These are phyloP conservation scores for Geotrichum restrictum DNA, from an alignment of 1,139 yeast genomes.

Conservation along the genomic window DNA sequence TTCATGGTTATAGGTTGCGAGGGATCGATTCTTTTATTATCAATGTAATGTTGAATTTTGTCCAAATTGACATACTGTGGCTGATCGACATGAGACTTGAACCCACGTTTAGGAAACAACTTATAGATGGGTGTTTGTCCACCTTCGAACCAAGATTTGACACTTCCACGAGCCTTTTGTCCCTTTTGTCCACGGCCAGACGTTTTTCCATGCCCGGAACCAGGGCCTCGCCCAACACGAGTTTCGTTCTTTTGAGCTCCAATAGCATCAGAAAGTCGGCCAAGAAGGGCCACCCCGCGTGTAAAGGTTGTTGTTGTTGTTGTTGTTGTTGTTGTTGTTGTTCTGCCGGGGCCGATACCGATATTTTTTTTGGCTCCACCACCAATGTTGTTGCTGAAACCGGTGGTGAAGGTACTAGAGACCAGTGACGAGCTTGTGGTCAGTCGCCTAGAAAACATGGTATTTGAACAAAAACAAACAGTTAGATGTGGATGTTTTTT, in stretches of 20 bases:
- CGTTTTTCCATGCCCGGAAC: conserved; percentile 83
- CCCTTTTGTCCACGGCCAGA: conserved; percentile 98
- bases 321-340: too few species aligned
- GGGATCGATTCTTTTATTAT: conserved; percentile 45
- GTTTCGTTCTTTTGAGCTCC: conserved; percentile 46
- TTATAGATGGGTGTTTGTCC: conserved; percentile 95
- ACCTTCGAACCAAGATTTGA: conserved; percentile 95
- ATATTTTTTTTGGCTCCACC: not conserved
- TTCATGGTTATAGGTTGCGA: conserved; percentile 68
- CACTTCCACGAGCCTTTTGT: conserved; percentile 91
- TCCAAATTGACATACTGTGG: conserved; percentile 49
- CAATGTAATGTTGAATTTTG: conserved; percentile 51
- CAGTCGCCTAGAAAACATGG: conserved; percentile 14
- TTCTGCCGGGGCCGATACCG: too few species aligned
- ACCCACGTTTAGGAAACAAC: conserved; percentile 87
- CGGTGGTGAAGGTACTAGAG: not conserved
- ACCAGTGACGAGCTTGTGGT: not conserved
- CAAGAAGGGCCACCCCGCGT: conserved; percentile 20
- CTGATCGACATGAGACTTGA: conserved; percentile 44
- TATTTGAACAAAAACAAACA: not conserved
- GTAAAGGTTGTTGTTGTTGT: too few species aligned
- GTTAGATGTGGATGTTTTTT: too few species aligned
- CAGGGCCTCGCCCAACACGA: conserved; percentile 95
- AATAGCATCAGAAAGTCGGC: conserved; percentile 25
- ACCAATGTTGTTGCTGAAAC: not conserved